phyloP scores from a whole-genome alignment of 192 early-diverging fungal species.

The Coemansia umbellata region DNA sequence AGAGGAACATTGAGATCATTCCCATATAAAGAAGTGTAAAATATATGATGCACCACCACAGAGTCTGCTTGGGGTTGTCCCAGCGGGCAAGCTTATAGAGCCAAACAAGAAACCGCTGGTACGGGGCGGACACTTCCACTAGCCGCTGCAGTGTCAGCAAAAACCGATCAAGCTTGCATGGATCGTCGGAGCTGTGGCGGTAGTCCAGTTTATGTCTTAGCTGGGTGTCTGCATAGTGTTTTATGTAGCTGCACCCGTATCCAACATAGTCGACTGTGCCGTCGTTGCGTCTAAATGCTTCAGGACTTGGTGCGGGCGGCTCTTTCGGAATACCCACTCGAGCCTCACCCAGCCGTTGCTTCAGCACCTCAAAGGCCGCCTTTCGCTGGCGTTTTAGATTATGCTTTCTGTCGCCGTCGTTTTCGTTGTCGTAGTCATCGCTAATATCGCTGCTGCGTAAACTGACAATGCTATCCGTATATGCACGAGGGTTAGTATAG shows the following conservation, averaged over 20 bases:
- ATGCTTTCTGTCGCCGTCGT: neutral
- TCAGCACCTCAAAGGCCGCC: constrained; percentile 41
- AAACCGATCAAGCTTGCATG: constrained; percentile 48
- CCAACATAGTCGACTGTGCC: constrained; percentile 37
- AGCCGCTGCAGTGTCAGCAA: constrained; percentile 45
- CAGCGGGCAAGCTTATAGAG: constrained; percentile 48
- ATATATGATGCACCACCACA: constrained; percentile 48
- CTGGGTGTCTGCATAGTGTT: constrained; percentile 46
- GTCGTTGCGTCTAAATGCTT: constrained; percentile 19
- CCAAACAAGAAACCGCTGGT: constrained; percentile 49
- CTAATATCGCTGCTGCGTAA: neutral
- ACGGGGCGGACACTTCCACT: constrained; percentile 48
- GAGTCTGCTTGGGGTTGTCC: constrained; percentile 40
- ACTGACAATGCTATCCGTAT: constrained; percentile 5
- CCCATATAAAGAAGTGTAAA: constrained; percentile 41
- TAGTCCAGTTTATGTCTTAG: constrained; percentile 47
- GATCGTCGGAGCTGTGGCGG: constrained; percentile 42
- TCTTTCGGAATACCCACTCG: constrained; percentile 43
- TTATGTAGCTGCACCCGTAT: constrained; percentile 18
- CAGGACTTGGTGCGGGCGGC: constrained; percentile 15
- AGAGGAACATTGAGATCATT: constrained; percentile 33
- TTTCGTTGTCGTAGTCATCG: neutral
- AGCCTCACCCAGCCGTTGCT: constrained; percentile 37
- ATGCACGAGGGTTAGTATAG: constrained; percentile 6
- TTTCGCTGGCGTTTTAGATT: constrained; percentile 28